Evolutionary conservation across 2,329 filamentous ascomycete genomes (phyloP).

Genomic region (Paracoccidioides brasiliensis): DNA sequence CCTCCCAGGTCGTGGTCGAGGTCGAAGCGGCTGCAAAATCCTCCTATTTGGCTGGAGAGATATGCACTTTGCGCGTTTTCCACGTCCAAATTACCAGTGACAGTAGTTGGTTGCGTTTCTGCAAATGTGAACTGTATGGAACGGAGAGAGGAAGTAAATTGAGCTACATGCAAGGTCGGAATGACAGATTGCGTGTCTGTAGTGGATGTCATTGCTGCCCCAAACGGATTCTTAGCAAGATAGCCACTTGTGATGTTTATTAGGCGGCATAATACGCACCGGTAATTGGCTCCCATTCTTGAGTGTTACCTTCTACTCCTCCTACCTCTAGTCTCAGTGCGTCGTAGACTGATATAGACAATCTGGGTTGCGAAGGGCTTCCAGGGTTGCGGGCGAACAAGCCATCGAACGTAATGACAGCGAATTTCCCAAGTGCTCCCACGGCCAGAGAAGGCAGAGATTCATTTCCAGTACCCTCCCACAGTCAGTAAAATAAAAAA

Average conservation of each 20-base stretch:
- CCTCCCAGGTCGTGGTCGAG: conserved; percentile 38
- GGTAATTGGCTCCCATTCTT: conserved; percentile 22
- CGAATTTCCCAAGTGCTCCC: conserved; percentile 16
- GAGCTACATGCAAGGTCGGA: background rate
- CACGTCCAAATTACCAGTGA: background rate
- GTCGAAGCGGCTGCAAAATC: conserved; percentile 33
- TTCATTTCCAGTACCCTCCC: conserved; percentile 13
- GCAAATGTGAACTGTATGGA: background rate
- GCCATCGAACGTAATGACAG: conserved; percentile 10
- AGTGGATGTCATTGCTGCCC: background rate
- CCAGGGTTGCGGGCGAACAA: background rate
- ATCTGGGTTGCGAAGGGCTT: background rate
- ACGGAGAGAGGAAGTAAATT: background rate
- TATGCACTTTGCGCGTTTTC: conserved; percentile 6
- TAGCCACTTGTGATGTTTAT: background rate
- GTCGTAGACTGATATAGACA: background rate
- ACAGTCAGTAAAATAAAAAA: conserved; percentile 1
- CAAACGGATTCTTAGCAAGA: background rate
- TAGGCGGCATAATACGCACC: conserved; percentile 13
- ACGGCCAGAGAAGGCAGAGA: conserved; percentile 16
- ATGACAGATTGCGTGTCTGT: background rate
- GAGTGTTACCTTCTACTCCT: background rate
- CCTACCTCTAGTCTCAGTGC: background rate
- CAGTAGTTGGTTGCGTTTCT: background rate
- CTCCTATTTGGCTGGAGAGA: conserved; percentile 22